Conservation (phyloP, 441 rosid species). For the Isatis lusitanica region DNA sequence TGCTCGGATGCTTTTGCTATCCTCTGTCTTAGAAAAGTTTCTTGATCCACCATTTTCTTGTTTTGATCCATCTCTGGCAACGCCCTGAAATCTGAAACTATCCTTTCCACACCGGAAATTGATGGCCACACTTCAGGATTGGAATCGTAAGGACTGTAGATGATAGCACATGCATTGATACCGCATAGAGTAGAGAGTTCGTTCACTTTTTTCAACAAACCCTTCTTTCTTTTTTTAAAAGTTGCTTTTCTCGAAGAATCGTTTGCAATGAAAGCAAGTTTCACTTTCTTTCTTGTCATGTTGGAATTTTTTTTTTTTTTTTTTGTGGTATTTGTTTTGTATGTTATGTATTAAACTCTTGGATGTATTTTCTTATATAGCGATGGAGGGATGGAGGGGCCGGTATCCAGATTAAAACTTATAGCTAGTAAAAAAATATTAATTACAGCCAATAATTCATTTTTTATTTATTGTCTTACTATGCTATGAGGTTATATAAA, state of each 20-base stretch:
- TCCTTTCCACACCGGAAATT: constrained; percentile 31
- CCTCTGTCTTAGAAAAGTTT: constrained; percentile 46
- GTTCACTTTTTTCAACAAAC: constrained; percentile 58
- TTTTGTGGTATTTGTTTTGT: neutral
- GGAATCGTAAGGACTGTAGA: constrained; percentile 48
- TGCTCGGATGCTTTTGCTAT: constrained; percentile 40
- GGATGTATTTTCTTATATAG: constrained; percentile 11
- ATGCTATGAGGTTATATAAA: neutral
- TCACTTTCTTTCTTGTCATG: constrained; percentile 73
- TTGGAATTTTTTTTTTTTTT: neutral
- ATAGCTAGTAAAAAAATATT: neutral
- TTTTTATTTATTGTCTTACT: too few relatives aligned
- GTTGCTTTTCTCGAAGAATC: constrained; percentile 59
- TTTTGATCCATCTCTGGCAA: constrained; percentile 57
- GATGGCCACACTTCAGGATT: constrained; percentile 66
- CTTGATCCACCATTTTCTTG: constrained; percentile 61
- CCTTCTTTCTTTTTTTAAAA: constrained; percentile 59
- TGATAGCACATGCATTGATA: constrained; percentile 49
- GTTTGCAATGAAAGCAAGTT: constrained; percentile 52
- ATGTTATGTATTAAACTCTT: neutral
- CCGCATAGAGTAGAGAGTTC: constrained; percentile 59
- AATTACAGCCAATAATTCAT: neutral
- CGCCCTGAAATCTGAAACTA: constrained; percentile 41
- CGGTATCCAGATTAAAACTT: neutral
- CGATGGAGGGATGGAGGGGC: too few relatives aligned